These are phyloP conservation scores for Potentilla sterilis DNA, from an alignment of 306 rosid genomes.

Conservation along the genomic window DNA sequence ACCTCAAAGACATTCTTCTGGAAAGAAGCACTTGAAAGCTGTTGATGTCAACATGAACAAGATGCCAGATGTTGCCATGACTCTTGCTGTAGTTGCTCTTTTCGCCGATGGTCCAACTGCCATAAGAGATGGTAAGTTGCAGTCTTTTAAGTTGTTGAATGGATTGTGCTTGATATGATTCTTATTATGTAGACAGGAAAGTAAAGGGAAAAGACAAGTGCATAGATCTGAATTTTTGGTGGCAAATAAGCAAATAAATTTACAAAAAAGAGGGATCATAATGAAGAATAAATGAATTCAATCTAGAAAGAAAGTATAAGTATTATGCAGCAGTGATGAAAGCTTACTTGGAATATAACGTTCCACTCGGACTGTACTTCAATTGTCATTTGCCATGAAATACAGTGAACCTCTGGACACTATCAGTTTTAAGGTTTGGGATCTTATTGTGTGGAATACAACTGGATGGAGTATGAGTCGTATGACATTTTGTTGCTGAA, in stretches of 20 bases:
- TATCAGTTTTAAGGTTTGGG: neutral
- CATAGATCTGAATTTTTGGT: neutral
- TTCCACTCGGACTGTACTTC: neutral
- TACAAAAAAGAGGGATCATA: neutral
- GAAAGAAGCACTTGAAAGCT: conserved; percentile 60
- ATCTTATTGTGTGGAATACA: neutral
- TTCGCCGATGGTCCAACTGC: conserved; percentile 85
- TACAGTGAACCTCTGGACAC: neutral
- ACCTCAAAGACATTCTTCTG: conserved; percentile 62
- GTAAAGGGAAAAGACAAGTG: conserved; percentile 9
- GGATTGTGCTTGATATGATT: neutral
- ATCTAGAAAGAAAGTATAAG: neutral
- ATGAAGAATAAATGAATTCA: neutral
- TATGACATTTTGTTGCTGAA: neutral
- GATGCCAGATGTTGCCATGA: conserved; percentile 99
- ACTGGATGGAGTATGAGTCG: neutral
- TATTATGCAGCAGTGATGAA: conserved; percentile 2
- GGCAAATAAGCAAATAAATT: neutral
- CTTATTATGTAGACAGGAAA: conserved; percentile 4
- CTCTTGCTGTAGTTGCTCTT: conserved; percentile 96
- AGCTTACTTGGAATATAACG: neutral
- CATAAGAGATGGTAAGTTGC: conserved; percentile 84
- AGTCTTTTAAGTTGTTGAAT: conserved; percentile 4
- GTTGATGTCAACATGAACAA: conserved; percentile 97
- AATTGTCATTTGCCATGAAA: neutral